Evolutionary conservation across 164 flowering plant genomes (phyloP), one percentile per base, ranked within the genome.

Genomic region (Vitis amurensis): DNA sequence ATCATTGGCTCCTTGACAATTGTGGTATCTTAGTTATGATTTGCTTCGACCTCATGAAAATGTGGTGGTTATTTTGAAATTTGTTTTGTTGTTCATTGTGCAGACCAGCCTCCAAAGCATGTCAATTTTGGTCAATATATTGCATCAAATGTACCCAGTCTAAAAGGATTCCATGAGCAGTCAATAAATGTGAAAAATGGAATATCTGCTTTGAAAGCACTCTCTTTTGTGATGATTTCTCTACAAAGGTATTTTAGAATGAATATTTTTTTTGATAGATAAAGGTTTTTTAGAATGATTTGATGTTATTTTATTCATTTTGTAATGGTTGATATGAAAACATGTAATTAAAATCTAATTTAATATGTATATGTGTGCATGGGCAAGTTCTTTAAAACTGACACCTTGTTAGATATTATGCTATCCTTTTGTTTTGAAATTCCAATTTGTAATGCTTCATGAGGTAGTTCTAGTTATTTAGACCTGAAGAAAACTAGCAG

Each of bases 81-180:
- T 59, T 62, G 2, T 61, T 72, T 31, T 59, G 48, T 70, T 31
- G 56, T 12, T 52, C 17, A 50, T 63, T 80, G n/a, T 76, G 71
- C 92, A 94, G 99, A 93, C 70, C 88, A 87, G 73, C 68, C 81
- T 68, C 87, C 93, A 57, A 80, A 84, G 72, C 89, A 86, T 76
- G 71, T 90, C 63, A 93, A 83, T 77, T 67, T 95, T 76, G 84
- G 92, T 55, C 85, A 87, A 80, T 79, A 84, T 75, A 82, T 95
- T 78, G 83, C 91, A 73, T 83, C 91, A 53, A 87, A 80, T 59
- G 97, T 93, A 9, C 89, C 95, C 3, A 91, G 95, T 78, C 76
- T 95, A 44, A 86, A 87, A 81, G 84, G 64, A 17, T 93, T 93
- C 67, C 59, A 50, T 65, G 92, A 88, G 69, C 76, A 82, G 68